Evolutionary conservation across 352 stramenopile genomes (phyloP), one percentile per base, ranked within the genome.

Genomic region (Phytophthora capsici): DNA sequence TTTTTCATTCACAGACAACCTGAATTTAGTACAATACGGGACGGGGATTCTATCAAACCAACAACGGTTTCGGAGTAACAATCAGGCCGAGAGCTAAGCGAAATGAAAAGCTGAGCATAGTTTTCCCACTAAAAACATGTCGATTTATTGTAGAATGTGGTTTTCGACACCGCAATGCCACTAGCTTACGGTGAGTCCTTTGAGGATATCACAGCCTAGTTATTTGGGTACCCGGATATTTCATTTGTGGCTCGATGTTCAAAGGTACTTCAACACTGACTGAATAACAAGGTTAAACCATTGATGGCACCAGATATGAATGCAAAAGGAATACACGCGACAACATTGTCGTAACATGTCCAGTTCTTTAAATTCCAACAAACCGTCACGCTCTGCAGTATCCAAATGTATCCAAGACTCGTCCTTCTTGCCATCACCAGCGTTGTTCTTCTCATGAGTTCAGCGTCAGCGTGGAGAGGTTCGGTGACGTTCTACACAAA

Each of bases 401-500:
- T 20, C 32, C 12, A 30, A 23, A 28, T 5, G 22, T n/a, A 62
- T 25, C 22, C 3, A 47, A 9, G 10, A 17, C 16, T 38, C 9
- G 4, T 12, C n/a, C 17, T 55, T 40, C 40, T 9, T 40, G 14
- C 16, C 6, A 16, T 48, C 22, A 14, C 26, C 47, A 32, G 30
- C n/a, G 17, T 38, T 34, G 49, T 13, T 30, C 17, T 68, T 5
- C 36, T 71, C 17, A 17, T 25, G 4, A 53, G 55, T 12, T 59
- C 13, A 10, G 44, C 55, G 9, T 56, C 44, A 10, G 66, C 55
- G 22, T 71, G 61, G 66, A 49, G 57, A 25, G 61, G 41, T 44
- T 48, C 23, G 5, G 66, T 71, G 23, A 71, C 62, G 12, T 71
- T 75, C 55, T 63, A 57, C 65, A 7, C 58, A 34, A 37, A 61